phyloP scores from a whole-genome alignment of 192 early-diverging fungal species.

The Backusella luteola region DNA sequence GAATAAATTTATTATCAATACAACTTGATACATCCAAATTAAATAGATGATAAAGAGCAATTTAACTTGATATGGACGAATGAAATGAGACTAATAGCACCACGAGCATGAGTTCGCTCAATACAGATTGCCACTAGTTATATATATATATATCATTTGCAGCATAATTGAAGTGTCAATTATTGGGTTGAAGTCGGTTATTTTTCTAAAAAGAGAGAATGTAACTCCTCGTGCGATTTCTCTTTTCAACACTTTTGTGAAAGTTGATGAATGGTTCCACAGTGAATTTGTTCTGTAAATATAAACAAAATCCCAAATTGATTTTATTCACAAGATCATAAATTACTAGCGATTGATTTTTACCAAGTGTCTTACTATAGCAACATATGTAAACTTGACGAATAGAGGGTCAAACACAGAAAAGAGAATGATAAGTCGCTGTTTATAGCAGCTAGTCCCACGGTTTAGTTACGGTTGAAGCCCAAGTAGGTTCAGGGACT shows the following conservation, averaged over 20 bases:
- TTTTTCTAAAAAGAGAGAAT: not conserved
- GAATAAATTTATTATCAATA: no score
- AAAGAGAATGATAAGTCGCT: not conserved
- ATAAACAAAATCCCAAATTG: not conserved
- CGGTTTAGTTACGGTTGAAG: not conserved
- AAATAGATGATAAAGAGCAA: no score
- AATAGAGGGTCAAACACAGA: not conserved
- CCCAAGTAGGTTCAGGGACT: not conserved
- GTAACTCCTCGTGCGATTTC: not conserved
- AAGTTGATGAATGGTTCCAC: not conserved
- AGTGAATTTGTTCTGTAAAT: not conserved
- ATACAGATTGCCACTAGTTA: not conserved
- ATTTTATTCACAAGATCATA: not conserved
- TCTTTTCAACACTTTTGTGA: no score
- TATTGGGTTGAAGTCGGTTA: not conserved
- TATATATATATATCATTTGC: not conserved
- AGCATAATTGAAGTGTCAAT: not conserved
- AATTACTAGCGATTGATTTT: not conserved
- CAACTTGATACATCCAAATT: no score
- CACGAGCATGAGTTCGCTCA: not conserved
- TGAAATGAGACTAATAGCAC: not conserved
- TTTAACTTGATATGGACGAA: not conserved
- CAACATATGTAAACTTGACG: not conserved
- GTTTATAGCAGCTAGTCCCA: not conserved
- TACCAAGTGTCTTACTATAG: not conserved